These are phyloP conservation scores for Harringtonia lauricola DNA, from an alignment of 2,329 filamentous ascomycete genomes.

Conservation along the genomic window DNA sequence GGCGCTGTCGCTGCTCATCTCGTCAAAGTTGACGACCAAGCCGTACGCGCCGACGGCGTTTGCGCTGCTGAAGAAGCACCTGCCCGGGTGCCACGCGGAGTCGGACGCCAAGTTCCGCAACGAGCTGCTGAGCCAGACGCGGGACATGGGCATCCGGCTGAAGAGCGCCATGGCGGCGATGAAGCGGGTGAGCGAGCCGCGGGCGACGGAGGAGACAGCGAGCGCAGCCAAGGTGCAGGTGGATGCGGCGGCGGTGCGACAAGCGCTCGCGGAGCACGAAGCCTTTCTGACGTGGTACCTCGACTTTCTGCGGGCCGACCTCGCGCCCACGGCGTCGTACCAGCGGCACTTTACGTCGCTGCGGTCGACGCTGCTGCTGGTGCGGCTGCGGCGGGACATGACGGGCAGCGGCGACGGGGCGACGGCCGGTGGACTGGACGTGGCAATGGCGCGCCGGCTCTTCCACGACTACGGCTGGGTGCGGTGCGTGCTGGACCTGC, in stretches of 20 bases:
- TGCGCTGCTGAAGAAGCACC: constrained; percentile 48
- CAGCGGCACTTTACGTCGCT: constrained; percentile 78
- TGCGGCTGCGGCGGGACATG: constrained; percentile 56
- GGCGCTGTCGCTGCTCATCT: constrained; percentile 70
- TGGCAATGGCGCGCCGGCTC: constrained; percentile 14
- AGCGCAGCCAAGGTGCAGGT: not conserved
- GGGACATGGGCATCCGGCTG: constrained; percentile 67
- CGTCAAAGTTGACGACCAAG: constrained; percentile 62
- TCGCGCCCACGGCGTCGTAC: constrained; percentile 76
- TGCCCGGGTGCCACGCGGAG: constrained; percentile 68
- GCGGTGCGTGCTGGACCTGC: constrained; percentile 61
- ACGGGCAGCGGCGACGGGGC: constrained; percentile 15
- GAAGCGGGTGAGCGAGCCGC: constrained; percentile 28
- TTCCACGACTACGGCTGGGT: constrained; percentile 37
- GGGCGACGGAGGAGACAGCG: constrained; percentile 13
- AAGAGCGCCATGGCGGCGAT: constrained; percentile 53
- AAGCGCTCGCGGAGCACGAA: constrained; percentile 37
- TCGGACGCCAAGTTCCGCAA: constrained; percentile 79
- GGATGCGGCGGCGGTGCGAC: constrained; percentile 9
- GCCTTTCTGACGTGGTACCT: constrained; percentile 67
- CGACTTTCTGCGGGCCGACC: constrained; percentile 58
- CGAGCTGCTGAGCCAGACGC: constrained; percentile 63
- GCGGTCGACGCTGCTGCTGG: constrained; percentile 55
- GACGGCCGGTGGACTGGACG: constrained; percentile 16
- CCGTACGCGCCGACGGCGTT: constrained; percentile 57